Evolutionary conservation across 768 basidiomycete species (phyloP).

Genomic region (Coprinellus aureogranulatus): DNA sequence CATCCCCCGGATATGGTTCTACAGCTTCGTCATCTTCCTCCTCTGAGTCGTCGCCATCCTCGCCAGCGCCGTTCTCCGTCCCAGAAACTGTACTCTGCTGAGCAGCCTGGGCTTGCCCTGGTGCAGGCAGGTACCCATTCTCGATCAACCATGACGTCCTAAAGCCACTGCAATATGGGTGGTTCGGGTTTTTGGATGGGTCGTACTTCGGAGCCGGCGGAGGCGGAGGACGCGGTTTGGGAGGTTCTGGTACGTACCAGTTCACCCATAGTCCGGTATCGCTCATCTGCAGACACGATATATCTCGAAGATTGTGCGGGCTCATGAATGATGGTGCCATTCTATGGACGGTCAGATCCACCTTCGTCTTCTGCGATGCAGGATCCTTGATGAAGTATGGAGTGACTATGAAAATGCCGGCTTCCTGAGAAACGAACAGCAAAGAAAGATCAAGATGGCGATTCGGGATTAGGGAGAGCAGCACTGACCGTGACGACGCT

Average conservation of each 20-base stretch:
- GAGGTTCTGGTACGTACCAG: constrained; percentile 23
- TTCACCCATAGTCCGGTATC: constrained; percentile 52
- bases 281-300: constrained; percentile 58
- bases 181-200: background rate
- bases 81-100: no score
- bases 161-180: background rate
- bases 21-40: background rate
- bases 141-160: no score
- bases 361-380: constrained; percentile 5
- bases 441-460: background rate
- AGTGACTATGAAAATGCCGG: constrained; percentile 21
- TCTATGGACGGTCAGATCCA: constrained; percentile 8
- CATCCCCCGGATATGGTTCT: no score
- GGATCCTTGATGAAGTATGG: constrained; percentile 2
- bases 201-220: no score
- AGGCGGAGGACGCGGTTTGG: background rate
- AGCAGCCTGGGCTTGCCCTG: background rate
- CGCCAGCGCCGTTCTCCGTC: no score
- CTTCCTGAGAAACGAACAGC: constrained; percentile 16
- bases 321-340: constrained; percentile 27
- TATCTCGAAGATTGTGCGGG: constrained; percentile 21
- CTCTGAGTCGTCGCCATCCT: background rate
- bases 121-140: no score
- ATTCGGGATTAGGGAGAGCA: background rate
- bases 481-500: constrained; percentile 47